Evolutionary conservation across 345 rosid genomes (phyloP).

Genomic region (Triadica sebifera): DNA sequence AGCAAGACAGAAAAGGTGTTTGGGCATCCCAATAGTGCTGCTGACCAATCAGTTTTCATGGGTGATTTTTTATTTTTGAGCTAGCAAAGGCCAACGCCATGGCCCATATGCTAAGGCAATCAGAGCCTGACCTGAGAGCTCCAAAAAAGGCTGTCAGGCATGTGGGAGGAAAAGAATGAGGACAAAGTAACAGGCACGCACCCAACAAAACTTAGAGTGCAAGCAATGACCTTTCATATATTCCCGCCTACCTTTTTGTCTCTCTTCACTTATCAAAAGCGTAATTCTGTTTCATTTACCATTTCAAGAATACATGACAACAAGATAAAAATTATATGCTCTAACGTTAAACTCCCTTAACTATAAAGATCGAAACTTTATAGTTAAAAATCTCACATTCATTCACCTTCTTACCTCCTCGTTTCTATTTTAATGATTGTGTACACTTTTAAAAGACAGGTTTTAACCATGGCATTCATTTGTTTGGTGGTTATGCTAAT

Average conservation of each 20-base stretch:
- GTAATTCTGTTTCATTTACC: slow-evolving; percentile 14
- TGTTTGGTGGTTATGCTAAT: not conserved
- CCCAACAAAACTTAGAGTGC: slow-evolving; percentile 45
- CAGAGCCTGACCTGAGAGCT: slow-evolving; percentile 21
- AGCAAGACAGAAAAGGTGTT: slow-evolving; percentile 13
- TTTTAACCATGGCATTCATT: slow-evolving; percentile 8
- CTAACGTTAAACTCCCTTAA: not conserved
- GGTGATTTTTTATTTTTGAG: not conserved
- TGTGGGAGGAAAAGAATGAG: slow-evolving; percentile 35
- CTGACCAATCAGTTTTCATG: slow-evolving; percentile 19
- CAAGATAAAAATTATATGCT: not conserved
- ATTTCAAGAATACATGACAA: not conserved
- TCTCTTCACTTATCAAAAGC: slow-evolving; percentile 15
- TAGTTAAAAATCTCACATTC: not conserved
- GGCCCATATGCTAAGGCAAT: slow-evolving; percentile 25
- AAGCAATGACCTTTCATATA: slow-evolving; percentile 35
- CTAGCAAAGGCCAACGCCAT: slow-evolving; percentile 13
- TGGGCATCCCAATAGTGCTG: slow-evolving; percentile 27
- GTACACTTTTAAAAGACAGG: not conserved
- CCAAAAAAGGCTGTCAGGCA: slow-evolving; percentile 41
- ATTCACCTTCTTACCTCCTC: not conserved
- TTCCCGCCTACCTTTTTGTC: slow-evolving; percentile 32
- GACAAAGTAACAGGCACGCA: slow-evolving; percentile 17
- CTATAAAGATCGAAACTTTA: not conserved
- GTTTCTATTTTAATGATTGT: slow-evolving; percentile 6